These are phyloP conservation scores for Ammopiptanthus mongolicus DNA, from an alignment of 306 rosid genomes.

Conservation along the genomic window DNA sequence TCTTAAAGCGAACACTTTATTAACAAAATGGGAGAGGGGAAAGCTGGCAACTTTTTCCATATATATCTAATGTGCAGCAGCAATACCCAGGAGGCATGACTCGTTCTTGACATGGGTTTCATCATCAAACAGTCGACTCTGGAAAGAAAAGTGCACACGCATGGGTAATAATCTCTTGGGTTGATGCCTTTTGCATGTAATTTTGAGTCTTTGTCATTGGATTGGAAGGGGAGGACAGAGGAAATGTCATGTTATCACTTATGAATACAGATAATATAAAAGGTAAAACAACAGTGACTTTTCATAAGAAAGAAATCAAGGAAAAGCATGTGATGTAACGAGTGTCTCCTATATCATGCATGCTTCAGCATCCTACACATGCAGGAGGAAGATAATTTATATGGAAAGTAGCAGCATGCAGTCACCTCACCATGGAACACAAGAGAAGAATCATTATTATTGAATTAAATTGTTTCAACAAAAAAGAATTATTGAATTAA, in stretches of 20 bases:
- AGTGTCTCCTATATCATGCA: conserved; percentile 21
- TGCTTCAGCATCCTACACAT: conserved; percentile 25
- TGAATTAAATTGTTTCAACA: conserved; percentile 9
- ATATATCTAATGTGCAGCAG: background rate
- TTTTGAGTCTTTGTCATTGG: conserved; percentile 22
- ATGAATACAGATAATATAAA: conserved; percentile 2
- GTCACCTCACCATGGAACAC: conserved; percentile 32
- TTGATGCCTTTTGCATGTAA: conserved; percentile 3
- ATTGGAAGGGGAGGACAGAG: conserved; percentile 21
- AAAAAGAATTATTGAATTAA: conserved; percentile 23
- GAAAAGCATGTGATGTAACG: conserved; percentile 37
- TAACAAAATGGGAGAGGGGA: background rate
- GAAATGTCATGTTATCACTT: conserved; percentile 16
- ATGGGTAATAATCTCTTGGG: background rate
- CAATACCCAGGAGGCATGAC: background rate
- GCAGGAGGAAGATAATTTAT: conserved; percentile 3
- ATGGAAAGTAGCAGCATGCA: background rate
- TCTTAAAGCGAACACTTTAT: background rate
- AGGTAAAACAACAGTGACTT: conserved; percentile 15
- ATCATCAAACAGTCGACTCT: background rate
- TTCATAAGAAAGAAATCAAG: conserved; percentile 7
- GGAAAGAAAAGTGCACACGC: conserved; percentile 1
- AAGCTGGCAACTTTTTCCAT: background rate
- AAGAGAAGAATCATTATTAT: conserved; percentile 43
- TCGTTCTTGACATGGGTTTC: conserved; percentile 11